Percentiles rank a stretch among this genome's conserved stretches.
These are phyloP conservation scores for Mortierella hygrophila DNA, from an alignment of 192 early-diverging fungal genomes.

Conservation along the genomic window DNA sequence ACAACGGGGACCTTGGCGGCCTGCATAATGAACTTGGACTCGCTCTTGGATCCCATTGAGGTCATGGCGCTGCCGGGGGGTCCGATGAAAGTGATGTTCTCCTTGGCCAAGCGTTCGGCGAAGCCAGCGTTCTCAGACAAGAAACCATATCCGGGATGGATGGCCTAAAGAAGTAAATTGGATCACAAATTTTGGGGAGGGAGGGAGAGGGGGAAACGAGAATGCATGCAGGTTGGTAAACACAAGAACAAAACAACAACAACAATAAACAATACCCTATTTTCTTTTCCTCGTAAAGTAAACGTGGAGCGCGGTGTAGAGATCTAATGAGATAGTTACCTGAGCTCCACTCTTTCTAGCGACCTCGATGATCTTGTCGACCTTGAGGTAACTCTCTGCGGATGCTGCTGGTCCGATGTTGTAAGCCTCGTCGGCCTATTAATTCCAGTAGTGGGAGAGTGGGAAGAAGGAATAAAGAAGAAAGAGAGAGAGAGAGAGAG, in stretches of 20 bases:
- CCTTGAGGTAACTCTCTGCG: constrained; percentile 85
- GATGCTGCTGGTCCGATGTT: constrained; percentile 88
- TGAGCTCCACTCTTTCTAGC: constrained; percentile 82
- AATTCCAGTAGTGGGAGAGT: constrained; percentile 6
- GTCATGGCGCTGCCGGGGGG: constrained; percentile 89
- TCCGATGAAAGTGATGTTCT: constrained; percentile 89
- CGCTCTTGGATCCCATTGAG: constrained; percentile 95
- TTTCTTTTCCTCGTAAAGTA: constrained; percentile 11
- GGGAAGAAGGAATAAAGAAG: neutral
- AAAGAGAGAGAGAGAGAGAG: constrained; percentile 4
- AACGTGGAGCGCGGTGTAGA: constrained; percentile 1
- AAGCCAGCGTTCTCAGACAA: constrained; percentile 95
- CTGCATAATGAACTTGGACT: constrained; percentile 93
- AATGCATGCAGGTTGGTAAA: neutral
- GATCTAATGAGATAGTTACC: constrained; percentile 49
- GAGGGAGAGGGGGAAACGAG: neutral
- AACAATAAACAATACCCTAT: neutral
- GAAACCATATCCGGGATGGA: constrained; percentile 98
- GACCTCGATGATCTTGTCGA: constrained; percentile 86
- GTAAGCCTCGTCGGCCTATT: constrained; percentile 93
- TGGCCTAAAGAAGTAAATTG: constrained; percentile 67
- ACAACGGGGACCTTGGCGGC: constrained; percentile 91
- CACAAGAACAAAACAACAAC: constrained; percentile 1
- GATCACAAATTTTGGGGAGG: constrained; percentile 1
- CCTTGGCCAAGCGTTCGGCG: constrained; percentile 75